Base-by-base conservation (phyloP, 176 grass and related monocot genomes). In the maize (Zea mays) region DNA sequence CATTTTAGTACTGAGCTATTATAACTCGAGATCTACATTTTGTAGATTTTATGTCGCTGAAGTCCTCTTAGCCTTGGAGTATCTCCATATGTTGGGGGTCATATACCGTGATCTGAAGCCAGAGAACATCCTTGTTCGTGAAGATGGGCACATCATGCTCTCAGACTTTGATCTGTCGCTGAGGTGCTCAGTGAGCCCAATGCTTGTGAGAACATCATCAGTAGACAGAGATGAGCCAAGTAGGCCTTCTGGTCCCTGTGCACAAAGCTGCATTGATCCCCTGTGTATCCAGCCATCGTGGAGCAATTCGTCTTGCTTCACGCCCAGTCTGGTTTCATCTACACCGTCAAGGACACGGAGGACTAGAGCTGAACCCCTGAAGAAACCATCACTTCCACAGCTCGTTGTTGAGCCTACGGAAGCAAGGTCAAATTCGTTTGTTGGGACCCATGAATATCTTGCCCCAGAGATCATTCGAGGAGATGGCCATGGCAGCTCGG, bases 131-230 rank as follows among this genome's bases (percentile, higher is more conserved):
- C 88, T 99, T 77, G 96, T 99, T 49, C 96, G 96, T 49, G 92
- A 99, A 90, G 96, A 99, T 57, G 96, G 96, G 12, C 96, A 99
- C 60, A 95, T 99, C 65, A 99, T 99, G 96, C 92, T 99, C 11
- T 95, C 96, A 19, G 96, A 99, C 19, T 99, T 99, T 69, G 96
- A 99, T 85, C 84, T 99, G 21, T 99, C 96, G 77, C 83, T 99
- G 14, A 91, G 96, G 79, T 99, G 96, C 78, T 99, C 96, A 6
- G 96, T 93, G 27, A 93, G 72, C 63, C 96, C 96, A 12, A 87
- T 87, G 71, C 96, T 99, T 70, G 78, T 99, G 67, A 90, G 90
- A 82, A 83, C 90, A 20, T 95, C 82, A 62, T 90, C 90, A 0
- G 80, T 90, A n/a, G 92, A 81, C 14, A 84, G 87, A 83, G 88